Evolutionary conservation across 352 stramenopile genomes (phyloP).

Genomic region (Pythium grandisporangium): DNA sequence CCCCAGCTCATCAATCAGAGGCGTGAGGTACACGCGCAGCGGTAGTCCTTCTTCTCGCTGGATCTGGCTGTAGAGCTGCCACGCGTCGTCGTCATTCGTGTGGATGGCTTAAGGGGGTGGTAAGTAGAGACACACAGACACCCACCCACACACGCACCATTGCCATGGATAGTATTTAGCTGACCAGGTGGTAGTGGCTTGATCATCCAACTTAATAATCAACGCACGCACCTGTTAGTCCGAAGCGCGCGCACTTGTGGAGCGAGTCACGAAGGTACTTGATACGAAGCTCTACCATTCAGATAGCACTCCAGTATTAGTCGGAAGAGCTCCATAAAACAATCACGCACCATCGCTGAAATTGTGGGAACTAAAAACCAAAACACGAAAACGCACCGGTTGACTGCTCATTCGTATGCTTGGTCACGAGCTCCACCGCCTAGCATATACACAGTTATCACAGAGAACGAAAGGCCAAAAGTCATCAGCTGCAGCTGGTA

Average conservation of each 20-base stretch:
- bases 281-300: constrained; percentile 29
- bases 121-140: too few relatives aligned
- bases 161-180: too few relatives aligned
- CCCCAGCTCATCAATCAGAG: constrained; percentile 51
- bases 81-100: constrained; percentile 79
- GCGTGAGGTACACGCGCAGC: constrained; percentile 73
- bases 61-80: constrained; percentile 72
- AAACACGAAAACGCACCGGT: constrained; percentile 27
- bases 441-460: constrained; percentile 6
- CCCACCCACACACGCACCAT: too few relatives aligned
- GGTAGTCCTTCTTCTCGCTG: constrained; percentile 43
- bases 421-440: constrained; percentile 62
- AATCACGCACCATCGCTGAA: not conserved
- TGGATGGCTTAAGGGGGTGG: constrained; percentile 58
- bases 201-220: too few relatives aligned
- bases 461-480: too few relatives aligned
- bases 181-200: too few relatives aligned
- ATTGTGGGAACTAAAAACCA: too few relatives aligned
- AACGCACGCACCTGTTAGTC: constrained; percentile 76
- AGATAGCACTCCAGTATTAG: not conserved
- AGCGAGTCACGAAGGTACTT: constrained; percentile 58
- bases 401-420: constrained; percentile 59
- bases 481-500: not conserved
- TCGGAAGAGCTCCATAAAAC: not conserved
- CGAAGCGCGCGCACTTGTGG: constrained; percentile 53